These are phyloP conservation scores for Parachlorella kessleri DNA, from an alignment of 139 green algal genomes.

Conservation along the genomic window DNA sequence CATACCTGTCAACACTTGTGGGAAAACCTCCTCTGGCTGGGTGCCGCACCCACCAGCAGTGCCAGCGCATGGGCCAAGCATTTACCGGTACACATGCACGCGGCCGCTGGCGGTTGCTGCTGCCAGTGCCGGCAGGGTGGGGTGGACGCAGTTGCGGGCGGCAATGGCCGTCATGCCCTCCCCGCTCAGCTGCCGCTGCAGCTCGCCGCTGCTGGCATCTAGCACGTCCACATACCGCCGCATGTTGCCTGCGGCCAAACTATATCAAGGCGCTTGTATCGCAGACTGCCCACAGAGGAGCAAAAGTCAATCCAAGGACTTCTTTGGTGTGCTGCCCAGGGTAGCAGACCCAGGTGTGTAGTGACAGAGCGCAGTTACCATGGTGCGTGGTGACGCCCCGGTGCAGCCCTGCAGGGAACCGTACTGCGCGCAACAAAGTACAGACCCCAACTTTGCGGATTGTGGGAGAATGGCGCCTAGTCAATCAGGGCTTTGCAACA, in stretches of 20 bases:
- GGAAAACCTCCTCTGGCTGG: too few species aligned
- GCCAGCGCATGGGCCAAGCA: too few species aligned
- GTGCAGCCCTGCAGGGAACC: neutral
- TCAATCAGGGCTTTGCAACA: too few species aligned
- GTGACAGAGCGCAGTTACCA: neutral
- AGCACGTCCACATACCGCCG: slow-evolving; percentile 54
- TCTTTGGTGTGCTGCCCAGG: neutral
- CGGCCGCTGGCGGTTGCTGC: slow-evolving; percentile 41
- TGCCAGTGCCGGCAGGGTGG: slow-evolving; percentile 37
- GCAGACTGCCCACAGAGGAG: neutral
- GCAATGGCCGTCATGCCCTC: slow-evolving; percentile 66
- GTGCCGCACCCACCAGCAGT: too few species aligned
- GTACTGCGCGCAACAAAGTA: neutral
- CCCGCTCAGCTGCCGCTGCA: slow-evolving; percentile 35
- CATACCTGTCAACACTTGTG: too few species aligned
- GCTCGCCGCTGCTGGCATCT: slow-evolving; percentile 18
- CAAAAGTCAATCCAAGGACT: neutral
- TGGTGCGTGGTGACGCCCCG: neutral
- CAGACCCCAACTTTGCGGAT: neutral
- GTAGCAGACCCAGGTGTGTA: neutral
- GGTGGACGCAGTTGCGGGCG: slow-evolving; percentile 47
- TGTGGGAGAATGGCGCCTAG: neutral
- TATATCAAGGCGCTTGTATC: neutral
- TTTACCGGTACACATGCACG: slow-evolving; percentile 13
- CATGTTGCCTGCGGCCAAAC: slow-evolving; percentile 51